Evolutionary conservation across 1,284 basidiomycete genomes (phyloP), one percentile per base, ranked within the genome.

Genomic region (Anthracocystis panici-leucophaei): DNA sequence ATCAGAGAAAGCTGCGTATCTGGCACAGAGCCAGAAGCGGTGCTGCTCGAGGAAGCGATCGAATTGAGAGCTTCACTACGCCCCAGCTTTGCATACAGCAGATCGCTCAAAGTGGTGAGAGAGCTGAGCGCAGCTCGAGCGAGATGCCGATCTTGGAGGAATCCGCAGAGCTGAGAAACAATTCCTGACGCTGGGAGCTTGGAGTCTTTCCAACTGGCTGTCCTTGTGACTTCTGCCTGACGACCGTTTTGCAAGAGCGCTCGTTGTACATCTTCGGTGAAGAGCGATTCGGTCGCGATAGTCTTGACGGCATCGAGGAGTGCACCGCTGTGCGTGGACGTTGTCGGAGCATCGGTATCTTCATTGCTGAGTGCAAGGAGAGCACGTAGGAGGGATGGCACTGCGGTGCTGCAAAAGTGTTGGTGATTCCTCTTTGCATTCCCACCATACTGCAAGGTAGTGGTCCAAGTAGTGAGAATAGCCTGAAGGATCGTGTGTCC

Each of bases 371-470:
- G 51, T 16, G 60, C 45, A 11, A 49, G 41, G 1, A 74, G 55
- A 18, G 73, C 58, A 5, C 48, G 40, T 14, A 69, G 9, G 18
- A 63, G 74, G 11, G 77, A 51, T 1, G 59, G 50, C 1, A 81
- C 38, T 10, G 65, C 57, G 23, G 41, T 57, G 25, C 11, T 51
- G 40, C 70, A 50, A 55, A 81, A 79, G 42, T 70, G 66, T 33
- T 77, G 76, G 45, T 69, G 61, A 20, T 77, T 79, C 35, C 79
- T 74, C 50, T 78, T 79, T 40, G 70, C 73, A 20, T 81, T 81
- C 1, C 63, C 51, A 18, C 79, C 79, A 20, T 78, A 76, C 50
- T 72, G 73, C 3, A 81, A 46, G 0, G 76, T 62, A 1, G 64
- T 68, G 0, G 41, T 48, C 78, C 78, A 81, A 16, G 57, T 64